Percentiles rank a stretch among this genome's conserved stretches.
These are phyloP conservation scores for Mercurialis annua DNA, from an alignment of 345 rosid species.

Conservation along the genomic window DNA sequence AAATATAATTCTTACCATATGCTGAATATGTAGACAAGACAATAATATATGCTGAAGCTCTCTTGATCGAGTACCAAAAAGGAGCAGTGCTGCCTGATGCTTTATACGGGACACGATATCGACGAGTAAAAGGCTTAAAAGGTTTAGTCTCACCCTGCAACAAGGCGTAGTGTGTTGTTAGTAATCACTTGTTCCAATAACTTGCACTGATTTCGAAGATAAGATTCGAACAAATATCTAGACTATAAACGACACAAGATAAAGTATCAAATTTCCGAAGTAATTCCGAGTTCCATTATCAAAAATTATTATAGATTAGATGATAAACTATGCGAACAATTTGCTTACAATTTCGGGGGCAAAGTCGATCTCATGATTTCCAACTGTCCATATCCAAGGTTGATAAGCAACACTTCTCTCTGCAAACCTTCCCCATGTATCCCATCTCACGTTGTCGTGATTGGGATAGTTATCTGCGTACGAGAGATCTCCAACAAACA, in stretches of 20 bases:
- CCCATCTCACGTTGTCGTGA: constrained; percentile 82
- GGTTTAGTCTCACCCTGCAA: constrained; percentile 82
- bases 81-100: constrained; percentile 72
- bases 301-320: not conserved
- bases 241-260: not conserved
- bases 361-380: constrained; percentile 89
- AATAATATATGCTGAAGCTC: constrained; percentile 80
- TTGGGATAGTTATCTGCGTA: constrained; percentile 73
- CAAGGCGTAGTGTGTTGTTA: constrained; percentile 7
- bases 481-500: constrained; percentile 83
- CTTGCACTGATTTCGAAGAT: not conserved
- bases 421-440: constrained; percentile 82
- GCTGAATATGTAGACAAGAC: constrained; percentile 86
- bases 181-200: not conserved
- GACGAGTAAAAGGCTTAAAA: constrained; percentile 63
- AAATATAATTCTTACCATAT: constrained; percentile 46
- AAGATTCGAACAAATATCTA: not conserved
- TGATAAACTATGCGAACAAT: not conserved
- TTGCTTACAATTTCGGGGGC: constrained; percentile 57
- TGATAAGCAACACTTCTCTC: constrained; percentile 89
- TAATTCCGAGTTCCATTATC: not conserved
- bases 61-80: constrained; percentile 93
- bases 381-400: constrained; percentile 95
- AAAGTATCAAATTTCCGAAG: not conserved
- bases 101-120: constrained; percentile 69